Base-by-base conservation (phyloP, 202 grass and related monocot genomes). In the Carex arenaria region DNA sequence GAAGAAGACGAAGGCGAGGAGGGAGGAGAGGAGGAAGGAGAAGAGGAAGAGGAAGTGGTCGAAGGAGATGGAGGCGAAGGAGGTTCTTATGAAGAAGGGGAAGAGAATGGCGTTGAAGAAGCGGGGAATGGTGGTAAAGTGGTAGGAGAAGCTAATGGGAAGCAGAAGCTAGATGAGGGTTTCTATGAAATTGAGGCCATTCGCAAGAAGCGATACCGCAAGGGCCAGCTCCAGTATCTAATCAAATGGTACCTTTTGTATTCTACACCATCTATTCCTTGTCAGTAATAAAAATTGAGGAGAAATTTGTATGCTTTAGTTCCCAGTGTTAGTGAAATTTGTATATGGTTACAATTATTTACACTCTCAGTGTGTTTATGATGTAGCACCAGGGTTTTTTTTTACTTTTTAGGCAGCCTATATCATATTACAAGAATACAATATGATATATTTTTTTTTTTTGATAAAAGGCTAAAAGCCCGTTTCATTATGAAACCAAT, bases 101-200 rank as follows among this genome's bases (percentile, higher is more conserved):
- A 23, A 61, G 64, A 38, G 23, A 79, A 34, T 61, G 74, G 55
- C 51, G 66, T 22, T n/a, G 81, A 30, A 75, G 84, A 28, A 30
- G 75, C 11, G 6, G 65, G 51, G 32, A 53, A 36, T n/a, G 80
- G 64, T 20, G 84, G 81, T 4, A 85, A 79, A 40, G 68, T 63
- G 15, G 77, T 61, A 19, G 77, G 4, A 8, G 67, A 42, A 69
- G 57, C 55, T 23, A 51, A 3, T 18, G 74, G 67, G 49, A 87
- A 65, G 22, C 87, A 63, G 57, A 92, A 90, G 87, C 84, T 94
- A 12, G 92, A 68, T 51, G 90, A 92, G 43, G 88, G 86, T 22
- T 94, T 32, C 61, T 92, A 85, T 64, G 92, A 94, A 83, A 86
- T 94, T 38, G 92, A 94, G 89, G 88, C 66, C 17, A 94, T 94